Base-by-base conservation (phyloP, 2,329 filamentous ascomycete genomes). In the Phialophora tarda region DNA sequence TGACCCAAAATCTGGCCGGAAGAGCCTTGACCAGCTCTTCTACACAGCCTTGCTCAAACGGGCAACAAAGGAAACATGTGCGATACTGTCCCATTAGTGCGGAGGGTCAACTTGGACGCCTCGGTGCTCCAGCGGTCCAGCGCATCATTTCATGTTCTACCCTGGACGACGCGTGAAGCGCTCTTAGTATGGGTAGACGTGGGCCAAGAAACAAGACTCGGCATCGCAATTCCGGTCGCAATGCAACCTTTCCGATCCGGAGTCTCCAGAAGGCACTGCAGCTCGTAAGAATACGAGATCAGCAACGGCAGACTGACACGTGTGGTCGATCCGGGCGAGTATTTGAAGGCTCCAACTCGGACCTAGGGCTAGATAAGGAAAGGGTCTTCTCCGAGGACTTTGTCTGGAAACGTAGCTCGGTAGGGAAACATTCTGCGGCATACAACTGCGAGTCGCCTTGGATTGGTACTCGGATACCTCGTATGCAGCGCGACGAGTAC, bases 321-420 rank as follows among this genome's bases (percentile, higher is more conserved):
- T 59, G 62, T 59, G 30, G 62, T 28, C 56, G 62, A 64, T 64
- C 62, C 55, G 55, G 55, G 32, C 62, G 24, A 64, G 26, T 12
- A 11, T 32, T 54, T 21, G 17, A 54, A n/a, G 17, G 47, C 32
- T n/a, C 14, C 28, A 26, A 14, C 21, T 61, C 59, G 48, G 30
- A 53, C 47, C 5, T 21, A 32, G 21, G 21, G 48, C 28, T 30
- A 47, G 48, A 32, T 3, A 8, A 44, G 38, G 38, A 7, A n/a
- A 44, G 6, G 14, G 14, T 8, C 38, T 2, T 44, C 6, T 44
- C 14, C 8, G 38, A n/a, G 17, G 38, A n/a, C 38, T n/a, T n/a
- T 44, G 14, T n/a, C 14, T 44, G 17, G 17, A 44, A 8, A 8
- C 17, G 38, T 44, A 44, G 38, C 10, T 12, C 3, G 10, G 32